Percentiles rank a stretch among this genome's conserved stretches.
phyloP scores from a whole-genome alignment of 2,329 filamentous ascomycete species.

The Karstenula rhodostoma region DNA sequence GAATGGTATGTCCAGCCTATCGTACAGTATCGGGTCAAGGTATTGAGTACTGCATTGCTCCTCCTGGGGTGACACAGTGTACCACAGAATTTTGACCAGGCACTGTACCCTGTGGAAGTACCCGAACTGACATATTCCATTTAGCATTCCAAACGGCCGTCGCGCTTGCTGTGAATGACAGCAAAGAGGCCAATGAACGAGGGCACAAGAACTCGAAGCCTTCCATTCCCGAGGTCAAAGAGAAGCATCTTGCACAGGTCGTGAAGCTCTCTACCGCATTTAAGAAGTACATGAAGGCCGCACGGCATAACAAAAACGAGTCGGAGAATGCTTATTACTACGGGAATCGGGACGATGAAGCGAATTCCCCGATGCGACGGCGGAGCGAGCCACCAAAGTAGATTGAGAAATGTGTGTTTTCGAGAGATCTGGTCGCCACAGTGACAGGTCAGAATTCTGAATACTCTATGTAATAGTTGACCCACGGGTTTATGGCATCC shows the following conservation, averaged over 20 bases:
- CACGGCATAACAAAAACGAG: background rate
- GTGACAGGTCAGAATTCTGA: too few relatives aligned
- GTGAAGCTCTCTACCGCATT: background rate
- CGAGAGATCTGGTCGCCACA: too few relatives aligned
- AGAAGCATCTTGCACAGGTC: background rate
- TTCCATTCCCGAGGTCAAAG: background rate
- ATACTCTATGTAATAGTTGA: too few relatives aligned
- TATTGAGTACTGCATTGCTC: too few relatives aligned
- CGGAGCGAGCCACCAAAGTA: too few relatives aligned
- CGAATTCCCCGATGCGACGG: background rate
- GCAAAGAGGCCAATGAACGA: background rate
- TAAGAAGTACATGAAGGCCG: constrained; percentile 4
- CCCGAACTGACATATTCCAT: background rate
- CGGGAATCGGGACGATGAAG: background rate
- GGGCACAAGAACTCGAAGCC: background rate
- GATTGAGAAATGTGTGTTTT: too few relatives aligned
- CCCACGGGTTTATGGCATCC: too few relatives aligned
- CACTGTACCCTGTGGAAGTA: background rate
- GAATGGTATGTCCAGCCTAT: constrained; percentile 24
- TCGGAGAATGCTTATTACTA: background rate
- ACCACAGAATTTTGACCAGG: too few relatives aligned
- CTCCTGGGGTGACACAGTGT: too few relatives aligned
- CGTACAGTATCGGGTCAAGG: background rate
- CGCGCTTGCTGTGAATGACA: background rate
- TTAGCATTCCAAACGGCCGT: constrained; percentile 3